A percentile compares a stretch with the other conserved stretches of the same genome.
Evolutionary conservation across 345 rosid species (phyloP).

Genomic region (Rhodamnia argentea): DNA sequence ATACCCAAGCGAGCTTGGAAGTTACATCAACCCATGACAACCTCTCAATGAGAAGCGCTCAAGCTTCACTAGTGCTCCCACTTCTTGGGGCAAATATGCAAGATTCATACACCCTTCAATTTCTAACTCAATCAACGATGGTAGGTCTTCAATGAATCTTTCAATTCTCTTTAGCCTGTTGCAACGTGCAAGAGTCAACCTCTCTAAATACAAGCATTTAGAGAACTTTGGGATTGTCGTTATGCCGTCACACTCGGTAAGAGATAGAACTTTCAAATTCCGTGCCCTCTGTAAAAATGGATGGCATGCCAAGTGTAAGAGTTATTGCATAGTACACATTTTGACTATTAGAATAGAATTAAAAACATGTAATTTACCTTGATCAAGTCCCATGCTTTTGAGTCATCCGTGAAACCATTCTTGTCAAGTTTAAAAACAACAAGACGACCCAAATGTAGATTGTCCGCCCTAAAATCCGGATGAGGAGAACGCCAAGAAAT

Average conservation of each 20-base stretch:
- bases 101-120: rapidly evolving
- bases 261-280: too few species aligned
- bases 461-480: background rate
- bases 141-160: too few species aligned
- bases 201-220: too few species aligned
- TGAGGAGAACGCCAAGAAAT: background rate
- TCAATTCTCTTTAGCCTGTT: too few species aligned
- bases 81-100: rapidly evolving
- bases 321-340: too few species aligned
- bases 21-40: background rate
- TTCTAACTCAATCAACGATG: background rate
- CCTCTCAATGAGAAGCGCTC: background rate
- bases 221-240: too few species aligned
- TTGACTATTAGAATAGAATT: background rate
- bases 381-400: background rate
- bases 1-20: background rate
- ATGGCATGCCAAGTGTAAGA: too few species aligned
- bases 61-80: background rate
- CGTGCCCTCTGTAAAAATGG: too few species aligned
- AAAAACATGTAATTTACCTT: background rate
- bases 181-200: too few species aligned
- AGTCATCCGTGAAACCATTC: background rate
- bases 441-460: background rate
- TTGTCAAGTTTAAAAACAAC: background rate
- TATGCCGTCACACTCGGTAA: too few species aligned